Percentiles rank a stretch among this genome's conserved stretches.
phyloP scores from a whole-genome alignment of 2,329 filamentous ascomycete species.

The Sarocladium kiliense region DNA sequence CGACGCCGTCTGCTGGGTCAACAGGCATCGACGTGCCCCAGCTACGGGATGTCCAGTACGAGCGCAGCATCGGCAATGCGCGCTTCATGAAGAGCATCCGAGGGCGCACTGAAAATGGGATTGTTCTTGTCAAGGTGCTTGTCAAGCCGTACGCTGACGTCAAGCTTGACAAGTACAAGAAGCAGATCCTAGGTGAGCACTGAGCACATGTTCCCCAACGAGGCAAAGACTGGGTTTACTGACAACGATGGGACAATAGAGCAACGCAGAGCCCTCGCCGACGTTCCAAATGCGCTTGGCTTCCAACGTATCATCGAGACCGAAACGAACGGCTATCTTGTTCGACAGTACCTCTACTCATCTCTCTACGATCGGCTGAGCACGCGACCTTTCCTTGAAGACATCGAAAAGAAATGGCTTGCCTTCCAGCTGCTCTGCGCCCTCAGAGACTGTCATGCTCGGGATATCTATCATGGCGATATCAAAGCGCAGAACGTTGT shows the following conservation, averaged over 20 bases:
- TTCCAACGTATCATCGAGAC: slow-evolving; percentile 93
- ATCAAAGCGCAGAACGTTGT: slow-evolving; percentile 98
- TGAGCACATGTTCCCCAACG: background rate
- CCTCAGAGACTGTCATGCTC: slow-evolving; percentile 82
- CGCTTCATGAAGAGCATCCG: slow-evolving; percentile 97
- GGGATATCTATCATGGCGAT: slow-evolving; percentile 90
- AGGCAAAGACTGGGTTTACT: background rate
- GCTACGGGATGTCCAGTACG: slow-evolving; percentile 83
- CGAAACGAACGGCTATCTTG: slow-evolving; percentile 83
- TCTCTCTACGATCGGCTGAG: slow-evolving; percentile 96
- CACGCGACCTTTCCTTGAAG: slow-evolving; percentile 91
- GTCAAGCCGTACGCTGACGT: slow-evolving; percentile 86
- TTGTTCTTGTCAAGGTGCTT: slow-evolving; percentile 90
- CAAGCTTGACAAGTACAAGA: slow-evolving; percentile 73
- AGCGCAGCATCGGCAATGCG: slow-evolving; percentile 84
- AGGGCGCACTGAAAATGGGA: slow-evolving; percentile 81
- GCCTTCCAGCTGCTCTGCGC: slow-evolving; percentile 93
- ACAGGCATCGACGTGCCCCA: slow-evolving; percentile 93
- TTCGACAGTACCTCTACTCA: slow-evolving; percentile 92
- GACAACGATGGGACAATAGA: slow-evolving; percentile 39
- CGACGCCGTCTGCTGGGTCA: slow-evolving; percentile 83
- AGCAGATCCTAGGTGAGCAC: slow-evolving; percentile 64
- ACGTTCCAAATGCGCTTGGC: slow-evolving; percentile 84
- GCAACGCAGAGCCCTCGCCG: slow-evolving; percentile 71
- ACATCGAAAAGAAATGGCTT: slow-evolving; percentile 98